Conservation (phyloP, 805 yeast genomes). For the Lachancea cidri region DNA sequence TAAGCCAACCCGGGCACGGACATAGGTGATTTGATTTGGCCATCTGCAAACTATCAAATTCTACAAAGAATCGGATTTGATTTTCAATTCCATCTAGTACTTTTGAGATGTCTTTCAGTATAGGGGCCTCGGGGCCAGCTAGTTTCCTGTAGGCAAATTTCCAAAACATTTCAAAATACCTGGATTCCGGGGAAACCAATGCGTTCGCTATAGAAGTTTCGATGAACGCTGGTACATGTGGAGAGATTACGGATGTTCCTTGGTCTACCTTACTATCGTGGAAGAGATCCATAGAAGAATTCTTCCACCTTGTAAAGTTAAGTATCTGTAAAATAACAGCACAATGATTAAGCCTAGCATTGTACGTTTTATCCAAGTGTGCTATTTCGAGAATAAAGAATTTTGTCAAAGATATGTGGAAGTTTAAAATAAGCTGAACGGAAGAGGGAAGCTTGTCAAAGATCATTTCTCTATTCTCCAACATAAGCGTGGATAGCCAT, state of each 20-base stretch:
- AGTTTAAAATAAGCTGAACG: constrained; percentile 56
- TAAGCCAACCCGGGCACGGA: constrained; percentile 90
- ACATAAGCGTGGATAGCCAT: constrained; percentile 58
- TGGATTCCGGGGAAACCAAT: constrained; percentile 73
- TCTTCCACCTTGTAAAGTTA: constrained; percentile 61
- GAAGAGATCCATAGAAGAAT: constrained; percentile 51
- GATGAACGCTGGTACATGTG: constrained; percentile 73
- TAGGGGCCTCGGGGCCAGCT: constrained; percentile 13
- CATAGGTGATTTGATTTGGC: constrained; percentile 44
- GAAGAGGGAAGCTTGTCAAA: constrained; percentile 59
- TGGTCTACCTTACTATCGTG: constrained; percentile 20
- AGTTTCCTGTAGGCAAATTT: constrained; percentile 42
- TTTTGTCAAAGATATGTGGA: constrained; percentile 61
- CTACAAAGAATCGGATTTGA: constrained; percentile 28
- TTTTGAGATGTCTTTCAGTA: constrained; percentile 29
- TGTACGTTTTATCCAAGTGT: constrained; percentile 52
- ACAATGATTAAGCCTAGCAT: constrained; percentile 65
- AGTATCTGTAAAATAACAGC: constrained; percentile 58
- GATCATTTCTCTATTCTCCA: constrained; percentile 40
- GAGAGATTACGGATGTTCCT: constrained; percentile 30
- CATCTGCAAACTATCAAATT: constrained; percentile 32
- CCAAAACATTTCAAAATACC: constrained; percentile 70
- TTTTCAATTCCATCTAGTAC: constrained; percentile 19
- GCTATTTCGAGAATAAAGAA: constrained; percentile 61
- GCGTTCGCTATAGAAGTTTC: constrained; percentile 76